These are phyloP conservation scores for Persicaria maculosa DNA, from an alignment of 148 eudicot species.

Conservation along the genomic window DNA sequence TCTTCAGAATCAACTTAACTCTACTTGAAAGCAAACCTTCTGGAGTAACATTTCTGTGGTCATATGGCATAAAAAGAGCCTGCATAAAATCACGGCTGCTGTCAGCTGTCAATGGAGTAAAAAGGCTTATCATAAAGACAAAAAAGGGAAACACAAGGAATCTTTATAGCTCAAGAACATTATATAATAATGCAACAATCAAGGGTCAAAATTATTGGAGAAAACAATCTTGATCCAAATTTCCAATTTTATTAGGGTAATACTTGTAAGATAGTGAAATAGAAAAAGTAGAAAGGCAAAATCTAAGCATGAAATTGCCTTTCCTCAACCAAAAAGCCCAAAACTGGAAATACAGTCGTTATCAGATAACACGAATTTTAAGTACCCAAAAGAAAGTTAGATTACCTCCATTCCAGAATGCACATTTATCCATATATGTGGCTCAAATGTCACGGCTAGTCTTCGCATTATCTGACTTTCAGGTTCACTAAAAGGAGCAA, in stretches of 20 bases:
- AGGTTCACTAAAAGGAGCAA: slow-evolving; percentile 91
- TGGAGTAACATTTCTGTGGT: slow-evolving; percentile 91
- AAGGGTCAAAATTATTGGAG: not conserved
- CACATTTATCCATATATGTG: slow-evolving; percentile 94
- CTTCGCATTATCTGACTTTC: slow-evolving; percentile 86
- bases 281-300: not conserved
- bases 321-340: not conserved
- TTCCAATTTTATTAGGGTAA: not conserved
- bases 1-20: slow-evolving; percentile 63
- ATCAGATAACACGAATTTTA: not conserved
- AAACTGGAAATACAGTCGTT: not conserved
- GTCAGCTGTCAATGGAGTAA: not conserved
- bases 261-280: not conserved
- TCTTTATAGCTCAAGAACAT: not conserved
- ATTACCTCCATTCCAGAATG: slow-evolving; percentile 97
- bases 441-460: slow-evolving; percentile 70
- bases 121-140: not conserved
- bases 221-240: not conserved
- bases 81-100: slow-evolving; percentile 16
- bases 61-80: slow-evolving; percentile 99
- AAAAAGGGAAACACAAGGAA: not conserved
- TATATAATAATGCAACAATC: not conserved
- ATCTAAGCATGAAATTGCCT: not conserved
- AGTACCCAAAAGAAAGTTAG: not conserved
- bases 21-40: slow-evolving; percentile 51